These are phyloP conservation scores for Berkeleyomyces rouxiae DNA, from an alignment of 2,329 filamentous ascomycete species.

Conservation along the genomic window DNA sequence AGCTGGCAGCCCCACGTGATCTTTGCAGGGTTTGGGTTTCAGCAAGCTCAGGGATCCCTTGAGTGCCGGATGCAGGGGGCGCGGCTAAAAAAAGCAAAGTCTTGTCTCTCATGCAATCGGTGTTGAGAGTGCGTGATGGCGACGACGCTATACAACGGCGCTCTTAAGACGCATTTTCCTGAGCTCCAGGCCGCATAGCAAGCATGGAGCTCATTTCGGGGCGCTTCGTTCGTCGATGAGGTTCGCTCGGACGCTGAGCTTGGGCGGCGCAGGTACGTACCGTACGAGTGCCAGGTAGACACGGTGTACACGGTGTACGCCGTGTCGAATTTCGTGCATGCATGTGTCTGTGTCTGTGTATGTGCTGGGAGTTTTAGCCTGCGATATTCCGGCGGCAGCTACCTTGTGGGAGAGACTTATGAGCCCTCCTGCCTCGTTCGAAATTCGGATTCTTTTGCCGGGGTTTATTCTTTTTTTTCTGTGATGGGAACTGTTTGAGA, in stretches of 20 bases:
- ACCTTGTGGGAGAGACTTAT: background rate
- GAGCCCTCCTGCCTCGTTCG: background rate
- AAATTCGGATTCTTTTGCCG: background rate
- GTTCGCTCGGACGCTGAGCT: background rate
- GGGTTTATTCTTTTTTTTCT: background rate
- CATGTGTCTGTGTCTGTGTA: background rate
- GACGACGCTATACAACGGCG: background rate
- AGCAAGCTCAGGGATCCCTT: background rate
- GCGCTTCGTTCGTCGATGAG: background rate
- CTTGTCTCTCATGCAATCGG: background rate
- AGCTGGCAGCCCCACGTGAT: background rate
- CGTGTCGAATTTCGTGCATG: background rate
- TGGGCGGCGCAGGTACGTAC: too few relatives aligned
- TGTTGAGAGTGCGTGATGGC: background rate
- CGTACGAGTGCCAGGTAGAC: too few relatives aligned
- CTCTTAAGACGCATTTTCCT: background rate
- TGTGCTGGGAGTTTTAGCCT: background rate
- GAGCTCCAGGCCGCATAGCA: background rate
- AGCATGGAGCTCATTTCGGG: background rate
- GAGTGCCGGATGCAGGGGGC: background rate
- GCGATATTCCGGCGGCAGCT: background rate
- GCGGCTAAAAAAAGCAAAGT: background rate
- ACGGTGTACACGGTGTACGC: too few relatives aligned
- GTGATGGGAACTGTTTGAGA: background rate
- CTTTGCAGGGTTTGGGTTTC: too few relatives aligned